Base-by-base conservation (phyloP, 768 basidiomycete species). In the Naganishia vaughanmartiniae region DNA sequence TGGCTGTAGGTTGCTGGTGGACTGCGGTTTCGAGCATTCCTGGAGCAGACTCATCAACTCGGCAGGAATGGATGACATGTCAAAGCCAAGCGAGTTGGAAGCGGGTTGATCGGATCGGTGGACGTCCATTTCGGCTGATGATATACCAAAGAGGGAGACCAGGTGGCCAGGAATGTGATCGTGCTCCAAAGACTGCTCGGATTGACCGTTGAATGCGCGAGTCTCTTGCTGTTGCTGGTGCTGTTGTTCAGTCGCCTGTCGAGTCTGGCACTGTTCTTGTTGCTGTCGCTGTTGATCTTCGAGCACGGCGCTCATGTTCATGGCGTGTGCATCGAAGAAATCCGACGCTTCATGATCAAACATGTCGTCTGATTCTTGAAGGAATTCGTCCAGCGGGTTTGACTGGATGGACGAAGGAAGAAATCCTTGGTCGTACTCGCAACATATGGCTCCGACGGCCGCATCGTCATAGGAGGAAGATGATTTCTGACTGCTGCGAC, bases 401-500 rank as follows among this genome's bases (percentile, higher is more conserved):
- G 39, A 42, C 14, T 26, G 60, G 24, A 46, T 34, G 24, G 60
- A 63, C n/a, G 60, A 63, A 26, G 30, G 15, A 36, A 30, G 42
- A 10, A 24, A n/a, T 63, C 24, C 60, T 12, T 63, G 36, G 9
- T 63, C 39, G 39, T n/a, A 14, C 12, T 63, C 60, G 26, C 60
- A 63, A 17, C 60, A 63, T n/a, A 63, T 63, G 60, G 60, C 60
- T 31, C 60, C 60, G 24, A 63, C 60, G 12, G 60, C 42, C 60
- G 60, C 39, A 42, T 63, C 60, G 60, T 63, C 60, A 42, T 45
- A 63, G 19, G 60, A 63, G 14, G 60, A 63, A 12, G 60, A 63
- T 21, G 60, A 63, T 26, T 63, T 63, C 19, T 63, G 60, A 15
- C 60, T 63, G 60, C 60, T 63, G 39, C 60, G 60, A 45, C 60